These are phyloP conservation scores for Pelargonium citronellum DNA, from an alignment of 441 rosid genomes.

Conservation along the genomic window DNA sequence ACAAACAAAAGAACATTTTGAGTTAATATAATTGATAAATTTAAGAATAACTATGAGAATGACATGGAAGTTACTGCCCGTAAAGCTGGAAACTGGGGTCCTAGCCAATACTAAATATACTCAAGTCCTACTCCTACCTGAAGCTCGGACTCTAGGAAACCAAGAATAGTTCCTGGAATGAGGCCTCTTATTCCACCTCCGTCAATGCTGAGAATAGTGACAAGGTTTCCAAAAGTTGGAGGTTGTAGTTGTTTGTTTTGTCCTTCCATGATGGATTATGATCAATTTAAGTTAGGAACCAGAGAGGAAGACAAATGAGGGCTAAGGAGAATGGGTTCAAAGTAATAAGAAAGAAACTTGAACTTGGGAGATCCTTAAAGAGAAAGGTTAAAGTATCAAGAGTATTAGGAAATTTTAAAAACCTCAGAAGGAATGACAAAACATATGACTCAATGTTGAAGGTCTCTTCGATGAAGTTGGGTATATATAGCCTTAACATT, in stretches of 20 bases:
- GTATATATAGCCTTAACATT: background rate
- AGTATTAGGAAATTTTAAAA: background rate
- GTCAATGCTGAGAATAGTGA: slow-evolving; percentile 38
- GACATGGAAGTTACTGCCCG: background rate
- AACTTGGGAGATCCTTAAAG: background rate
- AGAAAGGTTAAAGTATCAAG: background rate
- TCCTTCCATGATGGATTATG: slow-evolving; percentile 11
- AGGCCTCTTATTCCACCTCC: slow-evolving; percentile 44
- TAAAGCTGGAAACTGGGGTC: background rate
- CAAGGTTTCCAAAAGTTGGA: slow-evolving; percentile 32
- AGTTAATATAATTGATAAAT: too few species aligned
- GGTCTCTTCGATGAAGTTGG: background rate
- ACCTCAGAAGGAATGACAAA: too few species aligned
- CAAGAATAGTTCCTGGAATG: slow-evolving; percentile 36
- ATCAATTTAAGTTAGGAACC: background rate
- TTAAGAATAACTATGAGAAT: background rate
- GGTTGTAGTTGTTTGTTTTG: slow-evolving; percentile 20
- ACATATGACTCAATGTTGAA: background rate
- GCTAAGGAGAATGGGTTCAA: background rate
- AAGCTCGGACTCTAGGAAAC: slow-evolving; percentile 41
- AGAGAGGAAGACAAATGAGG: background rate
- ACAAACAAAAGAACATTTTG: background rate
- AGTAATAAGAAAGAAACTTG: background rate
- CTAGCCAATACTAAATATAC: background rate
- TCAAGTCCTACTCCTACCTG: slow-evolving; percentile 32